Conservation (phyloP, 768 basidiomycete genomes). For the Suillus fuscotomentosus region DNA sequence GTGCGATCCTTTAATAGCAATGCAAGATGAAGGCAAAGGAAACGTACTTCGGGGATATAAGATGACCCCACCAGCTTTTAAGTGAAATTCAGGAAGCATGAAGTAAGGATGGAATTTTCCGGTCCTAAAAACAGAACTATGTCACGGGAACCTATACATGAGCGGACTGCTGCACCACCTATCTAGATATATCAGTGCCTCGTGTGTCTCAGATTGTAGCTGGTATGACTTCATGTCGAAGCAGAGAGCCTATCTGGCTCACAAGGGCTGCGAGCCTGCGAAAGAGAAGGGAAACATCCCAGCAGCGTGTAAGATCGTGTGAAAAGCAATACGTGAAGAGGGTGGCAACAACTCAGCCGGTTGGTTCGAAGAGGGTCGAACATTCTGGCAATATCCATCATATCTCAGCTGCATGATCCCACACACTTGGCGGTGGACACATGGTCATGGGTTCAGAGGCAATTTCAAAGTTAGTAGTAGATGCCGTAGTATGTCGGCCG, state of each 20-base stretch:
- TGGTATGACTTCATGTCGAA: constrained; percentile 11
- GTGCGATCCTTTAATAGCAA: not conserved
- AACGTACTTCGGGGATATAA: not conserved
- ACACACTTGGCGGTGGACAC: not conserved
- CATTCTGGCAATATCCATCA: not conserved
- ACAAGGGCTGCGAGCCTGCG: not conserved
- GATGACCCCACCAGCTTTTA: not conserved
- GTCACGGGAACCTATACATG: not conserved
- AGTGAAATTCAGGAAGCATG: not conserved
- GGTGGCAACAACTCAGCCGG: not conserved
- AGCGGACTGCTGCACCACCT: not conserved
- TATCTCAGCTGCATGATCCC: not conserved
- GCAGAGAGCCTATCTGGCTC: not conserved
- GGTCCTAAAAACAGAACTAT: not conserved
- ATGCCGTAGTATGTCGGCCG: constrained; percentile 3
- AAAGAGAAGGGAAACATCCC: not conserved
- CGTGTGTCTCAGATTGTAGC: not conserved
- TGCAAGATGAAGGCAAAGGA: not conserved
- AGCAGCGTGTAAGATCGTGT: not conserved
- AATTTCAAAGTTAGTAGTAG: not conserved
- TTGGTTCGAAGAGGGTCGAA: not conserved
- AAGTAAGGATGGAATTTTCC: not conserved
- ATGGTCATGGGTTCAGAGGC: not conserved
- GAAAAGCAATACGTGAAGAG: not conserved
- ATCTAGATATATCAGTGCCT: not conserved